Evolutionary conservation across 148 eudicot species (phyloP), one percentile per base, ranked within the genome.

Genomic region (Polygonum aviculare): DNA sequence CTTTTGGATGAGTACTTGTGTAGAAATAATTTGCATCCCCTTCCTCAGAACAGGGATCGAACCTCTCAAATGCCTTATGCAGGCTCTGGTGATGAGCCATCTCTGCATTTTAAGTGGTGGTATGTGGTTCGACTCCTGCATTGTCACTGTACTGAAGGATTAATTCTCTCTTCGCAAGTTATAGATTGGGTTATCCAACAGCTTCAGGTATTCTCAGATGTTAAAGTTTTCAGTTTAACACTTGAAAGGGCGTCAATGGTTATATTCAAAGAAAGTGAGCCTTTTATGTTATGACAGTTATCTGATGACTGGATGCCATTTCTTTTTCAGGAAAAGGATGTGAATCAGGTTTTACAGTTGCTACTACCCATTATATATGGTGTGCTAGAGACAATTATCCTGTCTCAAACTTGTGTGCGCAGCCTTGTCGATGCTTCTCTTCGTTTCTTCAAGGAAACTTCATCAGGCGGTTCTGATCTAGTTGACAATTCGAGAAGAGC

Each of bases 61-160:
- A 82, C 93, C 77, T 79, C 86, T 60, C 96, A 86, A 71, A 72
- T 85, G 77, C 75, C 83, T 38, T 87, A 85, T 83, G 80, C 84
- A 75, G 92, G 92, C 38, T 80, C 94, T 80, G 81, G 78, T 74
- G 97, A 87, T 73, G 99, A 89, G 82, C 97, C 98, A 54, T 85
- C 98, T n/a, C 80, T 96, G 81, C 87, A 96, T 85, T 86, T 88
- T 73, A 96, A 96, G 86, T 96, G 98, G 99, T 90, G 94, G 90
- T 96, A 96, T 83, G 86, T 96, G 72, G 97, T 96, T 76, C 92
- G 94, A 69, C 85, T 96, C 73, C 80, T 96, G 77, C 93, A 91
- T 49, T 96, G 97, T 91, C 99, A 96, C 87, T 86, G 80, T 79
- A 82, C 87, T 35, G 98, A 96, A 87, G 94, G 92, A 73, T 84